Evolutionary conservation across 2,329 filamentous ascomycete genomes (phyloP), one percentile per base, ranked within the genome.

Genomic region (Bimuria novae-zelandiae): DNA sequence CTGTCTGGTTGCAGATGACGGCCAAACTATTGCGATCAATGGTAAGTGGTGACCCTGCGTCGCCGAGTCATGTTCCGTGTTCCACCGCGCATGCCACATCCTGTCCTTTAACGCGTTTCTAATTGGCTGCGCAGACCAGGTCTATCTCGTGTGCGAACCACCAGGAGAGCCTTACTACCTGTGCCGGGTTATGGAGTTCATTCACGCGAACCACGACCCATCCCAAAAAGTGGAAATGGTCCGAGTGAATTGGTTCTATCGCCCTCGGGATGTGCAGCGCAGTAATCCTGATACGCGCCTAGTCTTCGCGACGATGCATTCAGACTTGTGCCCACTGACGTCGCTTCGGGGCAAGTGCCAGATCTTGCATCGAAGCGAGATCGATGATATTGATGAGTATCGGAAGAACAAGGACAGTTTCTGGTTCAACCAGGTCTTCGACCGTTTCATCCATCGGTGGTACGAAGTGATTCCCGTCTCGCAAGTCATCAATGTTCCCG

Each of bases 151-250:
- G 59, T 97, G 92, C 77, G 94, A 99, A 76, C 94, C 94, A 45
- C 94, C 94, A 14, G 94, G 94, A 48, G 94, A 99, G 77, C 94
- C 94, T 50, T 99, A 99, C 78, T 99, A 99, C 74, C 80, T 99
- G 60, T 94, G 90, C 59, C 90, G 94, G 64, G 94, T 99, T 73
- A 99, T 99, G 94, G 93, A 99, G 74, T 97, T 97, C 72, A 80
- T 97, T 65, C 91, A 96, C 69, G 79, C 82, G 68, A 86, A 92
- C 65, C 91, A 72, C 45, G 74, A 93, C 69, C 77, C 80, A 30
- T 82, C 80, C 49, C 84, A 86, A 54, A 87, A 89, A 1, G 86
- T 99, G 59, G 93, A 97, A 70, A 86, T 90, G 36, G 76, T 99
- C 66, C 88, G 92, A 63, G 89, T 97, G 69, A 99, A 99, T 77